These are phyloP conservation scores for Ceratobasidium sp. DNA, from an alignment of 1,284 basidiomycete genomes.

Conservation along the genomic window DNA sequence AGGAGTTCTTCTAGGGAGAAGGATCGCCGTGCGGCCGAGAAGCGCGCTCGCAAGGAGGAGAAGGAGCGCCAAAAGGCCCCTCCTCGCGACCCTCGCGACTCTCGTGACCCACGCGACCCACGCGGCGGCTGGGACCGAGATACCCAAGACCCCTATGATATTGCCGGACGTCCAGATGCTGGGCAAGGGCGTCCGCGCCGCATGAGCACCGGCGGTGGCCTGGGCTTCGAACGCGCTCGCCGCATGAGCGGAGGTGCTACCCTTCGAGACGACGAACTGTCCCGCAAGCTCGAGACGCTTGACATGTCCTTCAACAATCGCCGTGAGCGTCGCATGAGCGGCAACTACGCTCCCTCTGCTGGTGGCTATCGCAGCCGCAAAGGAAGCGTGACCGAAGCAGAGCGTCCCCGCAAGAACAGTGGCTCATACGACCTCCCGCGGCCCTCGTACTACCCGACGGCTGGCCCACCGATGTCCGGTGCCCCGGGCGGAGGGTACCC, in stretches of 20 bases:
- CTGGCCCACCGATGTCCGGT: slow-evolving; percentile 22
- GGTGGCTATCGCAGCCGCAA: slow-evolving; percentile 41
- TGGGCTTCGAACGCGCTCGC: slow-evolving; percentile 41
- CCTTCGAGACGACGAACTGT: slow-evolving; percentile 38
- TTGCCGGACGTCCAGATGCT: slow-evolving; percentile 17
- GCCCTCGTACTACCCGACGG: slow-evolving; percentile 28
- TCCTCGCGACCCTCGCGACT: slow-evolving; percentile 1
- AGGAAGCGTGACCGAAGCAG: slow-evolving; percentile 39
- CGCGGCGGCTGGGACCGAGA: slow-evolving; percentile 4
- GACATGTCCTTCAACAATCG: slow-evolving; percentile 44
- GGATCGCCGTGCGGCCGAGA: slow-evolving; percentile 41
- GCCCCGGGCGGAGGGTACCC: slow-evolving; percentile 33
- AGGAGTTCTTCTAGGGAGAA: slow-evolving; percentile 17
- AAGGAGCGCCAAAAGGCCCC: slow-evolving; percentile 24
- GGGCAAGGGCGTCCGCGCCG: slow-evolving; percentile 27
- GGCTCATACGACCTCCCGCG: slow-evolving; percentile 25
- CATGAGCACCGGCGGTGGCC: slow-evolving; percentile 17
- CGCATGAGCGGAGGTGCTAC: slow-evolving; percentile 39
- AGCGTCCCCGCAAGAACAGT: slow-evolving; percentile 38
- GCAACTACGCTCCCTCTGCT: slow-evolving; percentile 37
- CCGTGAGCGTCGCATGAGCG: slow-evolving; percentile 44
- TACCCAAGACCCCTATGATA: slow-evolving; percentile 34
- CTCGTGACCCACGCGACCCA: background rate
- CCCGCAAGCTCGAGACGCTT: slow-evolving; percentile 38
- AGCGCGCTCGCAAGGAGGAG: slow-evolving; percentile 42